phyloP scores from a whole-genome alignment of 2,329 filamentous ascomycete genomes.

The Helotiales sp. region DNA sequence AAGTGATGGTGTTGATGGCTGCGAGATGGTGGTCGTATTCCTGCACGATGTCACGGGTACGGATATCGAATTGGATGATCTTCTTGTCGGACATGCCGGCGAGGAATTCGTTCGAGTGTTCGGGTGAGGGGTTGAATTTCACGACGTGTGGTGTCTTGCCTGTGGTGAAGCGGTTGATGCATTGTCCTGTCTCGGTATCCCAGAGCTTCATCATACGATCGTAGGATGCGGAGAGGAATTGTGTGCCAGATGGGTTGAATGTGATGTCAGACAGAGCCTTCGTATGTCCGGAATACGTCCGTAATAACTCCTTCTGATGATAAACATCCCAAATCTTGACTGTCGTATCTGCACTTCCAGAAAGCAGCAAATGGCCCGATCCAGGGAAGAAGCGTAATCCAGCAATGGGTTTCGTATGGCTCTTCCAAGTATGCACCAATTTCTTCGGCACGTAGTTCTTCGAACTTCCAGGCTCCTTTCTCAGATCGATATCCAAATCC shows the following conservation, averaged over 20 bases:
- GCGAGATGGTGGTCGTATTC: constrained; percentile 98
- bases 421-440: constrained; percentile 86
- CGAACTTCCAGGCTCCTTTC: constrained; percentile 76
- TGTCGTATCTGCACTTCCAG: constrained; percentile 86
- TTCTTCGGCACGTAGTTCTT: constrained; percentile 97
- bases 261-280: constrained; percentile 90
- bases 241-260: constrained; percentile 81
- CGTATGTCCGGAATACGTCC: constrained; percentile 88
- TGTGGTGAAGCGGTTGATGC: constrained; percentile 85
- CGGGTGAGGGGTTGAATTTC: constrained; percentile 83
- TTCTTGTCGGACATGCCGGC: constrained; percentile 99
- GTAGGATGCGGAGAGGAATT: constrained; percentile 90
- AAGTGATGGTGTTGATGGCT: constrained; percentile 97
- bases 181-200: constrained; percentile 95
- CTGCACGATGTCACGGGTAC: constrained; percentile 80
- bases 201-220: constrained; percentile 97
- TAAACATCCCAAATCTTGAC: constrained; percentile 96
- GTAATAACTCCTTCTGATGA: constrained; percentile 83
- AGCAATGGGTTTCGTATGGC: constrained; percentile 83
- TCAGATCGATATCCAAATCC: constrained; percentile 84
- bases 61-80: constrained; percentile 94
- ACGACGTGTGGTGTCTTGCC: constrained; percentile 96
- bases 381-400: constrained; percentile 87
- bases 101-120: constrained; percentile 85
- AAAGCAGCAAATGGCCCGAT: constrained; percentile 87